These are phyloP conservation scores for Neohortaea acidophila DNA, from an alignment of 495 filamentous ascomycete species.

Conservation along the genomic window DNA sequence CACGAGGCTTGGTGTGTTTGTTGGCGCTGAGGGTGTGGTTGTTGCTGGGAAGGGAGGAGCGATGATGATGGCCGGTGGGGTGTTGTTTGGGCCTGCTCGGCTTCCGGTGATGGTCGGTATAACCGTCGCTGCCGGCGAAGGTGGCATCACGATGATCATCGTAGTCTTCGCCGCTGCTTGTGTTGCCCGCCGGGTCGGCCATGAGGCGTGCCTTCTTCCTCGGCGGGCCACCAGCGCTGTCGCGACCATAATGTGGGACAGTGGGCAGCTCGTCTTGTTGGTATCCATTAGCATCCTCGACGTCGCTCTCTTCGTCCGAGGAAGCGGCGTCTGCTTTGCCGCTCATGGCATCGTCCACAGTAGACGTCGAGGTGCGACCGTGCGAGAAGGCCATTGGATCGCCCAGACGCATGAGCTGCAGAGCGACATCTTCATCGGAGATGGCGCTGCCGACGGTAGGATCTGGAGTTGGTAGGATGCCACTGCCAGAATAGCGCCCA, in stretches of 20 bases:
- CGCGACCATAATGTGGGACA: conserved; percentile 4
- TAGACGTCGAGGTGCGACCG: conserved; percentile 83
- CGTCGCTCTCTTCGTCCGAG: conserved; percentile 68
- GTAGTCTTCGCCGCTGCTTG: conserved; percentile 51
- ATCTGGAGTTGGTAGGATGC: conserved; percentile 80
- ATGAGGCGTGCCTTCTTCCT: conserved; percentile 36
- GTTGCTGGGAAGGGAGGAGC: too few species aligned
- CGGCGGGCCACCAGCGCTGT: conserved; percentile 8
- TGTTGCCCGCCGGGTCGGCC: conserved; percentile 51
- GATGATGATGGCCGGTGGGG: background rate
- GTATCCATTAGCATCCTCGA: conserved; percentile 45
- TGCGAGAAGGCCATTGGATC: conserved; percentile 79
- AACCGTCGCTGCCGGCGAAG: conserved; percentile 37
- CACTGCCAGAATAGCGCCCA: conserved; percentile 30
- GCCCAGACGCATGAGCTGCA: conserved; percentile 90
- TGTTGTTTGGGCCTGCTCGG: too few species aligned
- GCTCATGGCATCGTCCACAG: conserved; percentile 80
- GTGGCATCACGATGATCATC: conserved; percentile 46
- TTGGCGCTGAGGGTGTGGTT: conserved; percentile 10
- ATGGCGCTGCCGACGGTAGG: conserved; percentile 80
- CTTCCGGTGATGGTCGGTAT: too few species aligned
- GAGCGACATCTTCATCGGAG: conserved; percentile 93
- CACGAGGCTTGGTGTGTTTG: conserved; percentile 23
- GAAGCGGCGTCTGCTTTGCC: conserved; percentile 74
- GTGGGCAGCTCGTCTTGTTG: conserved; percentile 27